Percentiles rank a stretch among this genome's conserved stretches.
phyloP scores from a whole-genome alignment of 495 filamentous ascomycete species.

The Immersiella caudata region DNA sequence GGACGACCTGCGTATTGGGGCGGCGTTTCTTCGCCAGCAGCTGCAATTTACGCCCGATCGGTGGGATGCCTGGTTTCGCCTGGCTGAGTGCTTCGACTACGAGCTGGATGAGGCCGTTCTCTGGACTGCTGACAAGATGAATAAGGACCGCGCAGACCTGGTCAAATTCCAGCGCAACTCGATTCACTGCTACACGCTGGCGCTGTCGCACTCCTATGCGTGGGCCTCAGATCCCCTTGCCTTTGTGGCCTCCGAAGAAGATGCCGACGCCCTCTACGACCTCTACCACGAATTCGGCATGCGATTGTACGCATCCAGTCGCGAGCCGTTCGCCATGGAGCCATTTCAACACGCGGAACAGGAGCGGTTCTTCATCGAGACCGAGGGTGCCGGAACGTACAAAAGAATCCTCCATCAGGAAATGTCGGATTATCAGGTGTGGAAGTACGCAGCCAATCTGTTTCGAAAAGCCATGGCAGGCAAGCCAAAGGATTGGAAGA shows the following conservation, averaged over 20 bases:
- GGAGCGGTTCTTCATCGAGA: constrained; percentile 73
- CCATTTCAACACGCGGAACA: constrained; percentile 75
- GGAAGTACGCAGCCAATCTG: constrained; percentile 83
- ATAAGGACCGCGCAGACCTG: constrained; percentile 76
- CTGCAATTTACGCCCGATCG: constrained; percentile 79
- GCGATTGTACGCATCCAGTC: constrained; percentile 86
- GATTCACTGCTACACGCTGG: constrained; percentile 94
- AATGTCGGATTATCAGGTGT: constrained; percentile 74
- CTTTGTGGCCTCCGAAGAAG: constrained; percentile 54
- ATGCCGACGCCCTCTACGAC: constrained; percentile 69
- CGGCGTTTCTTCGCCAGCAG: constrained; percentile 80
- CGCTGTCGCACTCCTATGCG: constrained; percentile 70
- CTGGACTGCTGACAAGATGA: constrained; percentile 96
- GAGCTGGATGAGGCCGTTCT: constrained; percentile 89
- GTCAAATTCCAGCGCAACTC: constrained; percentile 75
- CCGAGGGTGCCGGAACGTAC: constrained; percentile 69
- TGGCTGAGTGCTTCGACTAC: constrained; percentile 88
- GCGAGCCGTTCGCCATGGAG: constrained; percentile 89
- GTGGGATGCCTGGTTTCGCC: constrained; percentile 96
- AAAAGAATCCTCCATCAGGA: constrained; percentile 71
- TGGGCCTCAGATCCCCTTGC: constrained; percentile 57
- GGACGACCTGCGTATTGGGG: constrained; percentile 83
- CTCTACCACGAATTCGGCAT: constrained; percentile 89
- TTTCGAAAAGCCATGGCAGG: constrained; percentile 73
- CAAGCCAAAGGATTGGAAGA: constrained; percentile 84